Evolutionary conservation across 2,329 filamentous ascomycete species (phyloP).

Genomic region (Arthrobotrys conoides): DNA sequence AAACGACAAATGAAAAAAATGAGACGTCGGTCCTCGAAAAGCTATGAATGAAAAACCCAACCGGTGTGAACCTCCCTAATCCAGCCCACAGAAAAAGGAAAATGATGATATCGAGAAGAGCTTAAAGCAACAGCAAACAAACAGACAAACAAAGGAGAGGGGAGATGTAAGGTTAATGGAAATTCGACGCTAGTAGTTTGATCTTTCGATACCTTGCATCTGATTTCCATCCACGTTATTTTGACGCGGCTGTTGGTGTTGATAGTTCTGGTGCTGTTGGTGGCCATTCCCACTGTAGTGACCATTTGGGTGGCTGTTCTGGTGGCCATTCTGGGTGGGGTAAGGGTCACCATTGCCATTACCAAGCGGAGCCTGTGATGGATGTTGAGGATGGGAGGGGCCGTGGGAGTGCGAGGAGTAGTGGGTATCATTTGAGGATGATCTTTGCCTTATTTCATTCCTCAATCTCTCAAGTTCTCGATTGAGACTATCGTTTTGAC

Average conservation of each 20-base stretch:
- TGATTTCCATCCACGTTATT: conserved; percentile 58
- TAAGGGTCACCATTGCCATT: conserved; percentile 19
- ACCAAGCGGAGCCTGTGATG: not conserved
- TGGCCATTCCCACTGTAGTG: conserved; percentile 61
- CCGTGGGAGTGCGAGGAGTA: conserved; percentile 16
- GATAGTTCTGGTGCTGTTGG: conserved; percentile 52
- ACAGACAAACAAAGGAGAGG: conserved; percentile 15
- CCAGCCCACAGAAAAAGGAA: conserved; percentile 48
- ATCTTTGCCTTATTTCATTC: conserved; percentile 48
- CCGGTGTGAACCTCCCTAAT: conserved; percentile 54
- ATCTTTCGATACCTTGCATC: conserved; percentile 64
- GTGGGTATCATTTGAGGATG: conserved; percentile 20
- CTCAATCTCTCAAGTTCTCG: conserved; percentile 62
- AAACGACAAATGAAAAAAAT: conserved; percentile 54
- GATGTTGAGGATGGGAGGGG: conserved; percentile 1
- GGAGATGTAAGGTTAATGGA: conserved; percentile 14
- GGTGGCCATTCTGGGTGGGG: conserved; percentile 24
- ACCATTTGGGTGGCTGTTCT: not conserved
- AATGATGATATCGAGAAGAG: conserved; percentile 45
- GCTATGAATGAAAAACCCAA: conserved; percentile 48
- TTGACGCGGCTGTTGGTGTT: conserved; percentile 37
- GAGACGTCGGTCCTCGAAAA: conserved; percentile 38
- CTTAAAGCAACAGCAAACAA: conserved; percentile 1
- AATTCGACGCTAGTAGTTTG: conserved; percentile 38
- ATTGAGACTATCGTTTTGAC: conserved; percentile 59